phyloP scores from a whole-genome alignment of 192 early-diverging fungal species.

The Backusella sp. region DNA sequence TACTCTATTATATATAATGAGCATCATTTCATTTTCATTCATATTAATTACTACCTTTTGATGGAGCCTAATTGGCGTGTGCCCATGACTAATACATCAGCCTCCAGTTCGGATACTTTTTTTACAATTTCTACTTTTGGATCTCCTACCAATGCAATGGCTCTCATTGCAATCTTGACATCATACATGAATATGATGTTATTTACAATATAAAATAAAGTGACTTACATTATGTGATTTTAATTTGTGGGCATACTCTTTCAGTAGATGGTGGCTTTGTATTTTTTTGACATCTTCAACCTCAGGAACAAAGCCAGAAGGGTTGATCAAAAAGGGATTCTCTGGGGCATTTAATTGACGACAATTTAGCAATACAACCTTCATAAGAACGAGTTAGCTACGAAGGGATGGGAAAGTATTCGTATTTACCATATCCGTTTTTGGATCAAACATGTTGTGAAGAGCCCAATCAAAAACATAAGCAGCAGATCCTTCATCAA shows the following conservation, averaged over 20 bases:
- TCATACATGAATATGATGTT: no score
- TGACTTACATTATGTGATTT: conserved; percentile 8
- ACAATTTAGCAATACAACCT: conserved; percentile 21
- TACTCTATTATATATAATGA: conserved; percentile 13
- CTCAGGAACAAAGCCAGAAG: conserved; percentile 22
- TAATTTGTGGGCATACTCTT: conserved; percentile 16
- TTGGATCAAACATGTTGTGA: conserved; percentile 20
- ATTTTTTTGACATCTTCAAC: conserved; percentile 14
- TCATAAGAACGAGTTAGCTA: no score
- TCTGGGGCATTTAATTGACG: conserved; percentile 14
- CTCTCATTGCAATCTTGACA: conserved; percentile 33
- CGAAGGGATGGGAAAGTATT: not conserved
- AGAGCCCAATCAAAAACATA: conserved; percentile 33
- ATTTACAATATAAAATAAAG: not conserved
- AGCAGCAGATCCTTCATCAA: conserved; percentile 24
- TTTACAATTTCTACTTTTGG: conserved; percentile 55
- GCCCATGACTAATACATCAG: conserved; percentile 58
- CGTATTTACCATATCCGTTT: conserved; percentile 21
- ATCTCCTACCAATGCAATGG: conserved; percentile 57
- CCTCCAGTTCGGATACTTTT: conserved; percentile 49
- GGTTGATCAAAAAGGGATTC: conserved; percentile 20
- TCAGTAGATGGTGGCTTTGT: conserved; percentile 17
- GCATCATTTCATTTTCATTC: not conserved
- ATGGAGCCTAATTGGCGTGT: conserved; percentile 55
- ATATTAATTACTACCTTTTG: conserved; percentile 29